These are phyloP conservation scores for Brachypodium distachyon DNA, from an alignment of 202 grass and related monocot species.

Conservation along the genomic window DNA sequence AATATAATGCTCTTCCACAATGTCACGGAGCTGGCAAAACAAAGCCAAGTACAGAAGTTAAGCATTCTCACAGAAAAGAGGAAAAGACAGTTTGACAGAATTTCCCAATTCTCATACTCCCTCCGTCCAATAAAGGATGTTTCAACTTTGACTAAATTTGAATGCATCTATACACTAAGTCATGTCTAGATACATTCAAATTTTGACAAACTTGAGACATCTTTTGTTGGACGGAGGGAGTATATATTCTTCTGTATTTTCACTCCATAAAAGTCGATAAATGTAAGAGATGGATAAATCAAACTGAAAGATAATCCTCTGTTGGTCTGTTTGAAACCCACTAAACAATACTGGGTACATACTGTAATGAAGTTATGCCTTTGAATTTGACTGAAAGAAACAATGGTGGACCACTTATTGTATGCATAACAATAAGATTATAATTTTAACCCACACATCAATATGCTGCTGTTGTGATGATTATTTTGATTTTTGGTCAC, in stretches of 20 bases:
- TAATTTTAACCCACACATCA: background rate
- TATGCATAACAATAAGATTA: background rate
- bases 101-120: background rate
- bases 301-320: background rate
- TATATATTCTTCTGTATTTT: background rate
- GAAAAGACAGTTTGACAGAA: background rate
- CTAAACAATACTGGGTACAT: background rate
- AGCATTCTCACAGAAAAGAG: background rate
- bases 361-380: no score
- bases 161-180: no score
- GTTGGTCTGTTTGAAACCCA: background rate
- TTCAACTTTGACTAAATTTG: no score
- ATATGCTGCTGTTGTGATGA: background rate
- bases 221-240: no score
- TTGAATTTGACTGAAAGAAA: background rate
- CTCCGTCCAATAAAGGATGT: no score
- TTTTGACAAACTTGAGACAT: no score
- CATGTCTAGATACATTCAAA: no score
- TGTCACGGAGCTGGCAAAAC: conserved; percentile 5
- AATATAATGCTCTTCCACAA: conserved; percentile 35
- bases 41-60: background rate
- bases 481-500: background rate
- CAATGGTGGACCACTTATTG: background rate
- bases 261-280: background rate
- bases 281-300: background rate